These are phyloP conservation scores for Tetrapisispora taiwanensis DNA, from an alignment of 805 yeast species.

Conservation along the genomic window DNA sequence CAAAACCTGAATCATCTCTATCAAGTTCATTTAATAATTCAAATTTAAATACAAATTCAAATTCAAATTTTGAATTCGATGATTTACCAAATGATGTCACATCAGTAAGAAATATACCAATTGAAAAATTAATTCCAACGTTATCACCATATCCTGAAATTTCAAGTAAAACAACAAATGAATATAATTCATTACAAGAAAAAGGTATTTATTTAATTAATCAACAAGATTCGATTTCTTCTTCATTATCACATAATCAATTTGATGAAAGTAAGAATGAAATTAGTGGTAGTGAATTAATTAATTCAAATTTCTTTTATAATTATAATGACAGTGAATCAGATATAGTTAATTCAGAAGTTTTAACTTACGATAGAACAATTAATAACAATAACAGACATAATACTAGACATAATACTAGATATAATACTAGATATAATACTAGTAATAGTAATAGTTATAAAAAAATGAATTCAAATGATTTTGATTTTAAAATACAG, in stretches of 20 bases:
- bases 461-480: too few species aligned
- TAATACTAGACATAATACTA: neutral
- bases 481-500: neutral
- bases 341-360: neutral
- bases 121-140: slow-evolving; percentile 21
- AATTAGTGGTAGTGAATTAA: neutral
- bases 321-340: neutral
- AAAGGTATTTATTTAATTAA: slow-evolving; percentile 2
- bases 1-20: slow-evolving; percentile 11
- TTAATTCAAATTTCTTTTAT: neutral
- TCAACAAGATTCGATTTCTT: neutral
- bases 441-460: neutral
- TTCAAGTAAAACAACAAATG: slow-evolving; percentile 12
- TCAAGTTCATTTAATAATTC: slow-evolving; percentile 2
- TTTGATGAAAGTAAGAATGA: neutral
- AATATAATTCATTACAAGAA: slow-evolving; percentile 5
- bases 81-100: slow-evolving; percentile 17
- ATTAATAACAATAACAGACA: neutral
- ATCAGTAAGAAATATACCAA: slow-evolving; percentile 24
- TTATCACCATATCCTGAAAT: slow-evolving; percentile 26
- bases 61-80: neutral
- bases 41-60: neutral
- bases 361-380: neutral
- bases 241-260: neutral
- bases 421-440: neutral